Base-by-base conservation (phyloP, 495 filamentous ascomycete species). In the Annulohypoxylon nitens region DNA sequence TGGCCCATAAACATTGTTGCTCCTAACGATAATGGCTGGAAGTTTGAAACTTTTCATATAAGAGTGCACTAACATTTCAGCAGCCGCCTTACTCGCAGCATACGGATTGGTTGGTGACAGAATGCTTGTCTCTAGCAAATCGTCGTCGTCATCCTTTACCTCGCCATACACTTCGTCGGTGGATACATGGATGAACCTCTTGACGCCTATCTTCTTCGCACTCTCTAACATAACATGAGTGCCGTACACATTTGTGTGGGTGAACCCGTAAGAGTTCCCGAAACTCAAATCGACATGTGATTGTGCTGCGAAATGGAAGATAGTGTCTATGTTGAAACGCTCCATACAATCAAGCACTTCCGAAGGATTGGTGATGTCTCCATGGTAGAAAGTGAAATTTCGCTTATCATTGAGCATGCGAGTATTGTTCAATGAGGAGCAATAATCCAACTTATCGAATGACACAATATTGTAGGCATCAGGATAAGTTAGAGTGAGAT, bases 91-190 rank as follows among this genome's bases (percentile, higher is more conserved):
- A 78, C 86, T 89, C 1, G 91, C 92, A 8, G 91, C 88, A 69
- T 94, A 94, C 23, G 92, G 92, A 74, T 94, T 94, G 26, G 90
- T 93, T 0, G 92, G 92, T 1, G 86, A 85, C 12, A 93, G 81
- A 48, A 89, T 84, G 69, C 86, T 88, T 25, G 83, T 84, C 78
- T 92, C 91, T 4, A 86, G 78, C 62, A 90, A 78, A 73, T 91
- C 90, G 43, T 87, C 87, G 3, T 85, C 87, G 36, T 85, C 90
- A 50, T 86, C 87, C 39, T 86, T 83, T 20, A 90, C 90, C 77
- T 93, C 91, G 55, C 92, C 91, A 75, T 93, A 94, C 3, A 93
- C 92, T 76, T 94, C 91, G 79, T 93, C 92, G 7, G 92, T 93
- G 9, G 88, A 91, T 54, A 93, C 86, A 75, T 93, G 90, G 75